Evolutionary conservation across 2,329 filamentous ascomycete species (phyloP).

Genomic region (Thielaviopsis musarum): DNA sequence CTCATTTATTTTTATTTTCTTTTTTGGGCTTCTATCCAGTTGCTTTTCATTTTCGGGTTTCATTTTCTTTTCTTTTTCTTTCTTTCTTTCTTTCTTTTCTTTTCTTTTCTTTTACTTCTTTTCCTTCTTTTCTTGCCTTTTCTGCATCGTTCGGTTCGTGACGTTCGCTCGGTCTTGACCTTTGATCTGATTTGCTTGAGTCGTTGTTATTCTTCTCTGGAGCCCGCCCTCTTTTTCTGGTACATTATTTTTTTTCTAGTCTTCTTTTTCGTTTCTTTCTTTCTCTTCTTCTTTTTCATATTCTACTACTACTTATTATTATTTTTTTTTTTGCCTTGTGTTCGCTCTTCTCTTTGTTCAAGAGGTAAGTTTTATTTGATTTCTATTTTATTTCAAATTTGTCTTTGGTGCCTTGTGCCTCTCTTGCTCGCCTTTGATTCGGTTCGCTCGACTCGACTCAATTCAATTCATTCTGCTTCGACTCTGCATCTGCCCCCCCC

Average conservation of each 20-base stretch:
- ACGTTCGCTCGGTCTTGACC: background rate
- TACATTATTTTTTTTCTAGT: background rate
- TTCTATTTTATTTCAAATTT: background rate
- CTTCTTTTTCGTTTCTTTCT: constrained; percentile 1
- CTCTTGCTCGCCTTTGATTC: background rate
- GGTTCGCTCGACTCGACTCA: background rate
- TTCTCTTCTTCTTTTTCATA: background rate
- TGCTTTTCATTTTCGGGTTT: no score
- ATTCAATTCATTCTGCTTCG: background rate
- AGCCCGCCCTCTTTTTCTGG: background rate
- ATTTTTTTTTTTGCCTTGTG: constrained; percentile 6
- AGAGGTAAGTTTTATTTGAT: background rate
- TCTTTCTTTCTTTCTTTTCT: background rate
- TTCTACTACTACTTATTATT: background rate
- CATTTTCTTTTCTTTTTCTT: constrained; percentile 4
- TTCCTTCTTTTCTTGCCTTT: background rate
- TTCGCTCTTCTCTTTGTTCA: background rate
- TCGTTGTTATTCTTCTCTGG: background rate
- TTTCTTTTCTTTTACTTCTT: constrained; percentile 1
- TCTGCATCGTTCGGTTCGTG: background rate
- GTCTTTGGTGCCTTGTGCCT: background rate
- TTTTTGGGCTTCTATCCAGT: background rate
- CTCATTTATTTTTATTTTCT: no score
- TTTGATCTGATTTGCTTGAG: constrained; percentile 1
- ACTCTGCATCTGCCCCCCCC: background rate